Base-by-base conservation (phyloP, 129 eudicot genomes). In the Glebionis coronaria region DNA sequence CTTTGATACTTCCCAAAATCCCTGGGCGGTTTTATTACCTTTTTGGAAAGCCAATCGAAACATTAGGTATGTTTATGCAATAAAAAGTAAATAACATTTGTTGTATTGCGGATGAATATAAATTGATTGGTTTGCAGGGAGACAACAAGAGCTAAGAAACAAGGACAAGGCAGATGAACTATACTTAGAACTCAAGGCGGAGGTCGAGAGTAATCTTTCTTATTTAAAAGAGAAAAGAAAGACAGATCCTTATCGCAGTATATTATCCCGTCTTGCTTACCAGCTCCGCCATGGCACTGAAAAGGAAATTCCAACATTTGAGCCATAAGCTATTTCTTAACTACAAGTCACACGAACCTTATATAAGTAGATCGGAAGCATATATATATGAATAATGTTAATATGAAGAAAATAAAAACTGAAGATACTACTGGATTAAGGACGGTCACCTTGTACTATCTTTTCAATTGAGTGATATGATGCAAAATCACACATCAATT, bases 21-120 rank as follows among this genome's bases (percentile, higher is more conserved):
- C 97, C 97, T 2, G 97, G 97, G 23, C 93, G 97, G 42, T 88
- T 88, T 16, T 91, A 91, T 66, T 91, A 73, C 77, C 71, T 60
- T 21, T 82, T 91, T 62, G 94, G 94, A 62, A 88, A 82, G 77
- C 87, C 97, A 40, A 78, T 91, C 19, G 85, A 83, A 29, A 88
- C 94, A 67, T 57, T 69, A 81, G 95, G 97, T 82, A 74, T 57
- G 64, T 42, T 63, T 20, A 44, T 45, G 15, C 4, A 46, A 6
- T 15, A 42, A 44, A 12, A 65, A 20, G 51, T 23, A 16, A 14
- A 49, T 42, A 6, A 3, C 52, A 61, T 56, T 44, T 55, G 42
- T 35, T 1, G 21, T 57, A 23, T 28, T 54, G 54, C 20, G 12
- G 12, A 72, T 9, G 52, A 60, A 61, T 50, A 12, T 38, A 62